phyloP scores from a whole-genome alignment of 805 yeast species.

The Saccharomycopsis sp. region DNA sequence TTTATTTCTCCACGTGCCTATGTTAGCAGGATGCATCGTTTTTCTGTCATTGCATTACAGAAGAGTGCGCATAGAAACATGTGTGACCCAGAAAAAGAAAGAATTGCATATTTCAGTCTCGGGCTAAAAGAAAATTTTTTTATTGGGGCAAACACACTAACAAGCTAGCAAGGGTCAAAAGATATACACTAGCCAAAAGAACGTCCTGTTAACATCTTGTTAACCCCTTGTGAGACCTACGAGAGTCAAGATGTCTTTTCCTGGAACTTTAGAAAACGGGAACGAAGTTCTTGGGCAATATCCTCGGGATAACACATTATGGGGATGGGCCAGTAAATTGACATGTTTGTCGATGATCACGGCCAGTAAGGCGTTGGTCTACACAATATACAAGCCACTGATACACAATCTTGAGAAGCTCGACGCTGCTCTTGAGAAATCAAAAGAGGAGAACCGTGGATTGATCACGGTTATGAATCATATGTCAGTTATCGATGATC shows the following conservation, averaged over 20 bases:
- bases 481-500: constrained; percentile 89
- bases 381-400: constrained; percentile 56
- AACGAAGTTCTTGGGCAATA: constrained; percentile 59
- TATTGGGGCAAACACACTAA: no score
- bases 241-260: constrained; percentile 49
- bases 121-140: no score
- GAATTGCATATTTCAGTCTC: no score
- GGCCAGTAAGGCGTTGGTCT: constrained; percentile 54
- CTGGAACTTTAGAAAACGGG: constrained; percentile 64
- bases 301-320: constrained; percentile 50
- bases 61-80: no score
- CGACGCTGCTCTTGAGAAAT: constrained; percentile 55
- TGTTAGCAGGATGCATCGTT: no score
- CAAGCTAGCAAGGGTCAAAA: no score
- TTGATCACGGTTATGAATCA: constrained; percentile 87
- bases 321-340: constrained; percentile 65
- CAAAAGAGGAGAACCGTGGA: constrained; percentile 64
- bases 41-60: no score
- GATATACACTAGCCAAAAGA: no score
- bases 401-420: constrained; percentile 58
- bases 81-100: no score
- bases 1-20: no score
- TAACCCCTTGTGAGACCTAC: background rate
- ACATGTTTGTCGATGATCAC: constrained; percentile 64
- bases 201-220: no score